A percentile compares a stretch with the other conserved stretches of the same genome.
Conservation (phyloP, 140 eudicot species). For the Erigeron philadelphicus region DNA sequence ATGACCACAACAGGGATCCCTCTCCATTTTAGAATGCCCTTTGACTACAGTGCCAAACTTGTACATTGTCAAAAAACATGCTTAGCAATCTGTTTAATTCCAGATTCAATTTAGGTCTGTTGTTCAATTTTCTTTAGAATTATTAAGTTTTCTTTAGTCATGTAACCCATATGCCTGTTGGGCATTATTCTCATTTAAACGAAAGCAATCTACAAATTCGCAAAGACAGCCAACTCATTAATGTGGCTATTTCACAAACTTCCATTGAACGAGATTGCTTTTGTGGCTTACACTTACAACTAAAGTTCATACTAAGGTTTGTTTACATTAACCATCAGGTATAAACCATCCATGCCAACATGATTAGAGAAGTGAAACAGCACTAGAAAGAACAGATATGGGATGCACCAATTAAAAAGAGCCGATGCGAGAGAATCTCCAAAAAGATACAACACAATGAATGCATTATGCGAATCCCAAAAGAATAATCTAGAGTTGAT, state of each 20-base stretch:
- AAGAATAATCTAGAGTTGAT: too few species aligned
- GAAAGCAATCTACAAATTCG: neutral
- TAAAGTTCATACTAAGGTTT: neutral
- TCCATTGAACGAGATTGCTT: neutral
- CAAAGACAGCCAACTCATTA: neutral
- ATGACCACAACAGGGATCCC: too few species aligned
- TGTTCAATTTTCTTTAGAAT: neutral
- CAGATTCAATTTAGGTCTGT: neutral
- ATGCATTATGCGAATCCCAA: neutral
- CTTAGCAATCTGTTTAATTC: too few species aligned
- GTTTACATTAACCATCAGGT: neutral
- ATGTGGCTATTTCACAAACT: neutral
- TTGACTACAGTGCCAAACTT: too few species aligned
- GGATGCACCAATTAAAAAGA: neutral
- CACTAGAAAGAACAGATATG: neutral
- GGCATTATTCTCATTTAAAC: neutral
- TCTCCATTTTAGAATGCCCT: too few species aligned
- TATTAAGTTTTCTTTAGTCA: neutral
- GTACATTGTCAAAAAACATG: too few species aligned
- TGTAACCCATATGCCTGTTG: neutral
- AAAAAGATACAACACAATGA: neutral
- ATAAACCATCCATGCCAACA: neutral
- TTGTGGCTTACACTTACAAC: neutral
- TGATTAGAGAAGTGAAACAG: neutral
- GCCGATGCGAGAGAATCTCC: neutral